phyloP scores from a whole-genome alignment of 2,329 filamentous ascomycete species.

The Curvularia spicifera region DNA sequence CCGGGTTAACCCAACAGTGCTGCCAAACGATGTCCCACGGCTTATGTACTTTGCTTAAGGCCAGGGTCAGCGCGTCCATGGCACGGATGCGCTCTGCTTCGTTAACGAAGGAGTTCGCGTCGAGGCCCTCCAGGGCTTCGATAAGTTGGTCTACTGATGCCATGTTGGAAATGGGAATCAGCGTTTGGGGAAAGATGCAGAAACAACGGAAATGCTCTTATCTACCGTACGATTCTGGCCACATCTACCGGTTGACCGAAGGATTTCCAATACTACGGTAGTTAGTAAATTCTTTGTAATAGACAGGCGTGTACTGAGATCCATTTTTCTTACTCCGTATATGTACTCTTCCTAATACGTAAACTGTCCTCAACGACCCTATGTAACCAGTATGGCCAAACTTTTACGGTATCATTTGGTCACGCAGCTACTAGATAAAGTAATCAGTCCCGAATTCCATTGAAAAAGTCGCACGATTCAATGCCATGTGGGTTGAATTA shows the following conservation, averaged over 20 bases:
- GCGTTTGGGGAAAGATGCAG: not conserved
- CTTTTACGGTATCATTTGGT: not conserved
- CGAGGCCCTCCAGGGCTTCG: constrained; percentile 7
- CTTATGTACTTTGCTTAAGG: constrained; percentile 11
- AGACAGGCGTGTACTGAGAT: not conserved
- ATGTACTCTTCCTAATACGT: not conserved
- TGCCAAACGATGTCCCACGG: constrained; percentile 13
- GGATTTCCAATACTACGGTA: not conserved
- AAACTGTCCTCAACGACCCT: not conserved
- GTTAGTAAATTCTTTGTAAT: not conserved
- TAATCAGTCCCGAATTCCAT: not conserved
- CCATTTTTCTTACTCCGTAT: not conserved
- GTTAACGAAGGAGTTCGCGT: constrained; percentile 10
- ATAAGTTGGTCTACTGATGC: constrained; percentile 12
- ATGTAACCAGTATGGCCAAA: not conserved
- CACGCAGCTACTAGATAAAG: not conserved
- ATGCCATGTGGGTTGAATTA: not conserved
- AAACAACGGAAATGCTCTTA: not conserved
- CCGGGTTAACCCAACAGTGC: constrained; percentile 12
- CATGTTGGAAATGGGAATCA: not conserved
- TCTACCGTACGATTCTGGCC: not conserved
- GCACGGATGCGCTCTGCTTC: constrained; percentile 13
- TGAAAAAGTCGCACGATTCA: not conserved
- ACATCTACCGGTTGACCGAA: not conserved
- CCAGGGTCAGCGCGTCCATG: constrained; percentile 10